Evolutionary conservation across 1,284 basidiomycete species (phyloP).

Genomic region (Trichosporon inkin): DNA sequence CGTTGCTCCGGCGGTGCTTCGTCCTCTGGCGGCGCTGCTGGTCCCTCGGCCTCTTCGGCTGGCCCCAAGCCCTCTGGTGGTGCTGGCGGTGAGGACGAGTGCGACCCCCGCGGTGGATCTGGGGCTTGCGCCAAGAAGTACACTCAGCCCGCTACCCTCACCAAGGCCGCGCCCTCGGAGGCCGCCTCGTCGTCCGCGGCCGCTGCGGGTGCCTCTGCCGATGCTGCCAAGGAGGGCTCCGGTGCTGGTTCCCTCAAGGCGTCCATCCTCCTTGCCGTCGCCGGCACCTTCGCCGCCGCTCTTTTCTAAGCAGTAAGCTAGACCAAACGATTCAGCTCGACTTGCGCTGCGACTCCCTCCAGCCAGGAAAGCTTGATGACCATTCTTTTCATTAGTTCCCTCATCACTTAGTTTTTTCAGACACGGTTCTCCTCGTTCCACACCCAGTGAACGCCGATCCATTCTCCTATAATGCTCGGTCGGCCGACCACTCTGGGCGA

Average conservation of each 20-base stretch:
- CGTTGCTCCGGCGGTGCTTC: background rate
- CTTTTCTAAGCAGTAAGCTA: background rate
- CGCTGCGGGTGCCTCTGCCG: background rate
- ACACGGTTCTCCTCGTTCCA: too few relatives aligned
- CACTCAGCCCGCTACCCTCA: background rate
- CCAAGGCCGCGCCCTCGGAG: background rate
- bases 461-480: too few relatives aligned
- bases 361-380: background rate
- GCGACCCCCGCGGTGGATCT: background rate
- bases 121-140: conserved; percentile 3
- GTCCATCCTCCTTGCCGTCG: background rate
- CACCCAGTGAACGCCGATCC: too few relatives aligned
- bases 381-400: background rate
- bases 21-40: background rate
- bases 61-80: background rate
- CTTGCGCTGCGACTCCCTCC: background rate
- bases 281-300: conserved; percentile 3
- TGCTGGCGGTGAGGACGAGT: background rate
- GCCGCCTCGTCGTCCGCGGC: background rate
- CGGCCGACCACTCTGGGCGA: too few relatives aligned
- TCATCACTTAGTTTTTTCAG: too few relatives aligned
- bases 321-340: background rate
- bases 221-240: background rate
- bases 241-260: background rate
- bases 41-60: background rate